Evolutionary conservation across 1,139 yeast genomes (phyloP).

Genomic region (Magnusiomyces sp.): DNA sequence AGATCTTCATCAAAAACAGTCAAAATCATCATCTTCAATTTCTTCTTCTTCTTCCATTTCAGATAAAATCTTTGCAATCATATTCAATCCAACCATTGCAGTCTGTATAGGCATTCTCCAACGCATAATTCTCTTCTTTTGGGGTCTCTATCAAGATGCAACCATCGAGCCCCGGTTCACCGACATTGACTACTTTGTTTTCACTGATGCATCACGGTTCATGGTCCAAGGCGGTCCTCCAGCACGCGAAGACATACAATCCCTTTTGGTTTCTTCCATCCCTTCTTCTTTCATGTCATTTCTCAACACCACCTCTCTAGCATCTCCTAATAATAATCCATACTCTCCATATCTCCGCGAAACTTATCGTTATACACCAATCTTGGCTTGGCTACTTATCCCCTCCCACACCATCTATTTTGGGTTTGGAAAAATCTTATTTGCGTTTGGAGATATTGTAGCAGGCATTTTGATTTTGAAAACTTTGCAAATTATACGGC

Average conservation of each 20-base stretch:
- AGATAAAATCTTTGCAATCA: neutral
- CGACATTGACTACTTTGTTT: constrained; percentile 88
- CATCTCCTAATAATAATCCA: too few species aligned
- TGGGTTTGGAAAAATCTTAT: constrained; percentile 71
- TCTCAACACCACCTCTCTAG: too few species aligned
- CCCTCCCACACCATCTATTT: constrained; percentile 51
- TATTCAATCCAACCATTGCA: constrained; percentile 3
- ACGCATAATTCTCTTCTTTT: constrained; percentile 61
- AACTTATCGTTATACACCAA: constrained; percentile 88
- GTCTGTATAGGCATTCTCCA: constrained; percentile 28
- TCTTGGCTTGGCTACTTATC: constrained; percentile 70
- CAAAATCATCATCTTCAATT: too few species aligned
- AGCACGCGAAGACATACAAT: too few species aligned
- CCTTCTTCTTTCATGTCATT: too few species aligned
- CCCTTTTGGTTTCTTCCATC: too few species aligned
- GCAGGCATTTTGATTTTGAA: constrained; percentile 62
- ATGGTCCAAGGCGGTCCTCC: constrained; percentile 31
- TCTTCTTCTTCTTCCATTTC: too few species aligned
- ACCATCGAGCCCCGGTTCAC: constrained; percentile 77
- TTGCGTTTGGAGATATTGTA: constrained; percentile 66
- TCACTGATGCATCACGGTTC: constrained; percentile 79
- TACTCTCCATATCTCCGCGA: constrained; percentile 69
- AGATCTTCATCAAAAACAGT: too few species aligned
- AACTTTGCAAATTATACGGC: constrained; percentile 25
- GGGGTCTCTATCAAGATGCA: constrained; percentile 82